Percentiles rank a stretch among this genome's conserved stretches.
phyloP scores from a whole-genome alignment of 345 rosid species.

The Ailanthus altissimus region DNA sequence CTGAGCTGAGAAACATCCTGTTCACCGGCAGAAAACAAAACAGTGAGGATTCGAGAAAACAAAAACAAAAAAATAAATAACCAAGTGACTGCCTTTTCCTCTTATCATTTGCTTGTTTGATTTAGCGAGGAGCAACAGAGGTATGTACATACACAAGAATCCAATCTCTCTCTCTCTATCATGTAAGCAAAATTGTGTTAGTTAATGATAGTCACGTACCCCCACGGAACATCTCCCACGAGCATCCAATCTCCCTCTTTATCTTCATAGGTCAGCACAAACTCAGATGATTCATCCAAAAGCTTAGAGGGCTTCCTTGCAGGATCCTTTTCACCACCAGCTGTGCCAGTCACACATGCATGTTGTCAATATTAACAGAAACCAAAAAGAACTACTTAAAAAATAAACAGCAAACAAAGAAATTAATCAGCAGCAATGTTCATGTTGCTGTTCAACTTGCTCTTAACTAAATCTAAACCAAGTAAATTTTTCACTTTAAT shows the following conservation, averaged over 20 bases:
- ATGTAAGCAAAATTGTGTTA: background rate
- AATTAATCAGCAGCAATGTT: background rate
- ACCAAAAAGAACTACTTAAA: background rate
- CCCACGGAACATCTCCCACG: conserved; percentile 98
- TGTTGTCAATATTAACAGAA: background rate
- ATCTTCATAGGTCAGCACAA: conserved; percentile 89
- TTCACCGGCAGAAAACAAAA: conserved; percentile 14
- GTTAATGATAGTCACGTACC: conserved; percentile 42
- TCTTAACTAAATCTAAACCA: background rate
- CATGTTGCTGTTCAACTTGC: background rate
- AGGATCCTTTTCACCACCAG: conserved; percentile 39
- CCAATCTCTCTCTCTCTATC: too few relatives aligned
- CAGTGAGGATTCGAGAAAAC: conserved; percentile 11
- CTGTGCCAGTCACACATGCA: conserved; percentile 1
- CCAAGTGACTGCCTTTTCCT: background rate
- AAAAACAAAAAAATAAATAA: background rate
- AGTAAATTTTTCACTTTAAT: background rate
- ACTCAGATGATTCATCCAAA: conserved; percentile 80
- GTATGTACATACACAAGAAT: background rate
- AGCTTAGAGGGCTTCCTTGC: conserved; percentile 49
- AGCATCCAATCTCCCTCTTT: conserved; percentile 99
- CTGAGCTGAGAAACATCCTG: conserved; percentile 82
- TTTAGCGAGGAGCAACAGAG: background rate
- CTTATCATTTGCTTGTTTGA: background rate
- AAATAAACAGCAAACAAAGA: background rate